A percentile compares a stretch with the other conserved stretches of the same genome.
phyloP scores from a whole-genome alignment of 2,329 filamentous ascomycete genomes.

The Leptographium radiaticola region DNA sequence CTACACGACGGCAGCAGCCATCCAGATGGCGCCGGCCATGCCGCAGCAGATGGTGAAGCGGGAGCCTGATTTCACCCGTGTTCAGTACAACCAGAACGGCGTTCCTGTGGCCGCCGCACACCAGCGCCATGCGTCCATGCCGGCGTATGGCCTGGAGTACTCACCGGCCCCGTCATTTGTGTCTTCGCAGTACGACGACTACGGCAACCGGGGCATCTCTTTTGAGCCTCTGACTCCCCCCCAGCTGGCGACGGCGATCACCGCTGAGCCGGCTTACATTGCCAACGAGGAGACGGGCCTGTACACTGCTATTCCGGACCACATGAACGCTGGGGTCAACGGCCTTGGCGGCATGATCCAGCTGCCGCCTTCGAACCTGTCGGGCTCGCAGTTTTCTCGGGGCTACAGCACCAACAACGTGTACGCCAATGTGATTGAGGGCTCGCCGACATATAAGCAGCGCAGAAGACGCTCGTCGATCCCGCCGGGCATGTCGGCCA shows the following conservation, averaged over 20 bases:
- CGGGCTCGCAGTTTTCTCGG: conserved; percentile 65
- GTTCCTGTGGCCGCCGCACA: conserved; percentile 72
- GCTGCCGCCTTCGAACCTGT: conserved; percentile 72
- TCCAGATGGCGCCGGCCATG: conserved; percentile 56
- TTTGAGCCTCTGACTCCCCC: conserved; percentile 96
- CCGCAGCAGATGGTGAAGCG: conserved; percentile 71
- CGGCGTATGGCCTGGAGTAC: conserved; percentile 86
- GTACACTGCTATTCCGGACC: conserved; percentile 88
- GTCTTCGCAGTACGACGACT: conserved; percentile 97
- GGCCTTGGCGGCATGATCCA: conserved; percentile 83
- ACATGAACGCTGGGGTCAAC: conserved; percentile 56
- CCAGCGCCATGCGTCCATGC: conserved; percentile 96
- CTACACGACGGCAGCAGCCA: conserved; percentile 40
- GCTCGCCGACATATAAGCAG: conserved; percentile 98
- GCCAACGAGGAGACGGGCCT: conserved; percentile 94
- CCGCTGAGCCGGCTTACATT: conserved; percentile 88
- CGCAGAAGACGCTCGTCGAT: conserved; percentile 86
- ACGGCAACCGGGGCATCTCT: conserved; percentile 89
- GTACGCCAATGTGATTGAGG: conserved; percentile 82
- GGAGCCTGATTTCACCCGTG: conserved; percentile 68
- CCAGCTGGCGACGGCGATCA: conserved; percentile 71
- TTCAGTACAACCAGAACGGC: conserved; percentile 87
- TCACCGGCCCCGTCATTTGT: conserved; percentile 96
- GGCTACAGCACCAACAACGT: conserved; percentile 64
- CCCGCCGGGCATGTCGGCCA: conserved; percentile 59